These are phyloP conservation scores for Streptanthus diversifolius DNA, from an alignment of 345 rosid genomes.

Conservation along the genomic window DNA sequence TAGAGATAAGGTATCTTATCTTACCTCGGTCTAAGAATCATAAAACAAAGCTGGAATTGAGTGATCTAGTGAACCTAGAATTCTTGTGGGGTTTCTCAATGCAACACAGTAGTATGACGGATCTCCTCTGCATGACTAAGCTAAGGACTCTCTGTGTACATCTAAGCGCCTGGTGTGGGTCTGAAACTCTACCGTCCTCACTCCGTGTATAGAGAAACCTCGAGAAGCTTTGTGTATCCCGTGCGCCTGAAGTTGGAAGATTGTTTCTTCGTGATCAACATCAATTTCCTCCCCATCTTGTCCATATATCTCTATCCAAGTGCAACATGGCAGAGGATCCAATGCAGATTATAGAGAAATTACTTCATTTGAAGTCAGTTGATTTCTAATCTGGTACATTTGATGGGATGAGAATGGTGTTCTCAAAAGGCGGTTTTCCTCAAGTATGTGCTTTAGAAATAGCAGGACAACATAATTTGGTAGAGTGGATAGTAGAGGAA, in stretches of 20 bases:
- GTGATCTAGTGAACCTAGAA: not conserved
- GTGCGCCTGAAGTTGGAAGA: not conserved
- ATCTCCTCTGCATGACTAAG: not conserved
- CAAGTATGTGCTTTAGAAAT: not conserved
- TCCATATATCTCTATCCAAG: not conserved
- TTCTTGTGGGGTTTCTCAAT: not conserved
- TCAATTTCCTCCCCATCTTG: not conserved
- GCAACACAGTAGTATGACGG: not conserved
- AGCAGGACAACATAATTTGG: not conserved
- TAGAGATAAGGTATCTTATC: not conserved
- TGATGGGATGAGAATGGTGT: not conserved
- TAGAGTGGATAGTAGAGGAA: not conserved
- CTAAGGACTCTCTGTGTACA: not conserved
- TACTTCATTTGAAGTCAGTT: not conserved
- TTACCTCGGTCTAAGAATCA: not conserved
- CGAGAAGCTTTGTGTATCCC: not conserved
- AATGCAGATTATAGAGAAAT: not conserved
- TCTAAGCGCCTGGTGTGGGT: not conserved
- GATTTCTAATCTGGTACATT: not conserved
- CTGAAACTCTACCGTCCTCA: not conserved
- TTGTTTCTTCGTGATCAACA: not conserved
- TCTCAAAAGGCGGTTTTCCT: not conserved
- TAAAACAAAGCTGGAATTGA: not conserved
- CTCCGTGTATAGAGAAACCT: not conserved
- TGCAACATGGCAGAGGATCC: not conserved